Percentiles rank a stretch among this genome's conserved stretches.
These are phyloP conservation scores for Rhododendron mucronatum DNA, from an alignment of 148 eudicot genomes.

Conservation along the genomic window DNA sequence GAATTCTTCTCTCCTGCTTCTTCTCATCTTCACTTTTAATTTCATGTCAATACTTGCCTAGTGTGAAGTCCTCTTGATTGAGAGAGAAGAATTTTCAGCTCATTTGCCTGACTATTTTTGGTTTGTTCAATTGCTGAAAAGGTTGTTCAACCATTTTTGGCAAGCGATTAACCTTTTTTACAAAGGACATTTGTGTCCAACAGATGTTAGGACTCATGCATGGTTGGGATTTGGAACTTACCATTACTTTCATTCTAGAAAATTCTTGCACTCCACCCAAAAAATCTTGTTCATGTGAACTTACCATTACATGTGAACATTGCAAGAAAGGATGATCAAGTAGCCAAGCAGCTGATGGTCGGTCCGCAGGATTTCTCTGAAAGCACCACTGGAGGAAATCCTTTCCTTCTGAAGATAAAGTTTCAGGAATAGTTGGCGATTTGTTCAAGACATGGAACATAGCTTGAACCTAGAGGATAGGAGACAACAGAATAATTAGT, in stretches of 20 bases:
- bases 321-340: conserved; percentile 70
- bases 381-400: conserved; percentile 73
- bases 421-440: conserved; percentile 74
- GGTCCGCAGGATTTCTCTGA: conserved; percentile 72
- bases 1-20: background rate
- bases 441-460: conserved; percentile 77
- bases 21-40: background rate
- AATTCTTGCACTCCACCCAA: conserved; percentile 24
- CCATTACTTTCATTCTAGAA: conserved; percentile 30
- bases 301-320: conserved; percentile 25
- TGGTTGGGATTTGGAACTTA: conserved; percentile 16
- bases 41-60: background rate
- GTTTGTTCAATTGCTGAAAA: background rate
- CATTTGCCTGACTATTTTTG: background rate
- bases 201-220: background rate
- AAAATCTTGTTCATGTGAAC: conserved; percentile 37
- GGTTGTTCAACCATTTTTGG: background rate
- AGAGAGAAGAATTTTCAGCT: background rate
- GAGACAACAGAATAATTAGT: background rate
- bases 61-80: background rate
- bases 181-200: background rate
- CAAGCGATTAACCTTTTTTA: background rate
- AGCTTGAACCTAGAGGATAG: conserved; percentile 41
- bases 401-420: conserved; percentile 81
- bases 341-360: conserved; percentile 68